Evolutionary conservation across 2,329 filamentous ascomycete genomes (phyloP).

Genomic region (Rutstroemia sp.): DNA sequence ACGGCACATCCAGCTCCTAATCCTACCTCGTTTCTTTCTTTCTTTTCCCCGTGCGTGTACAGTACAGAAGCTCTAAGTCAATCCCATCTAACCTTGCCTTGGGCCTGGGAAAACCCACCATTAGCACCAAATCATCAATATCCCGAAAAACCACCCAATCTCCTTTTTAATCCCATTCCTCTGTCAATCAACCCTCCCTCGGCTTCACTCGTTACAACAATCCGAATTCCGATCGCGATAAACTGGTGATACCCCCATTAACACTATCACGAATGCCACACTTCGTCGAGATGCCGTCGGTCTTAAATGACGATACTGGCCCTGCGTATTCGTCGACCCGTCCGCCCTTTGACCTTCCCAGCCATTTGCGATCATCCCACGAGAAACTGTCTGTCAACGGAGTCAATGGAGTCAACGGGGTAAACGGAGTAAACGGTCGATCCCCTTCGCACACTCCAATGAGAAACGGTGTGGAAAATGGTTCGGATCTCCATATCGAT

Average conservation of each 20-base stretch:
- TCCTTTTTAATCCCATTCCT: neutral
- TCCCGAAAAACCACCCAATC: neutral
- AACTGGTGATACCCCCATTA: conserved; percentile 19
- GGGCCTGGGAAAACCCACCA: neutral
- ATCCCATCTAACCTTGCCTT: neutral
- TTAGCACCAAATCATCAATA: neutral
- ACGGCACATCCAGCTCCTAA: too few species aligned
- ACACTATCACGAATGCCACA: conserved; percentile 32
- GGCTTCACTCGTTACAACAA: conserved; percentile 4
- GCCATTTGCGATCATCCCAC: conserved; percentile 29
- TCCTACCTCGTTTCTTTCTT: too few species aligned
- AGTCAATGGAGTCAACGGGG: conserved; percentile 16
- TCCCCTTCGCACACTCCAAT: conserved; percentile 23
- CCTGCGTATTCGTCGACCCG: conserved; percentile 24
- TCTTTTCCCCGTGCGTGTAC: too few species aligned
- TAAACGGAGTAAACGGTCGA: conserved; percentile 19
- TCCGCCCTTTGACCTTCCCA: conserved; percentile 30
- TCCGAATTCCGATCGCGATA: conserved; percentile 17
- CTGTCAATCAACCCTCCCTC: neutral
- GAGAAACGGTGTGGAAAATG: conserved; percentile 30
- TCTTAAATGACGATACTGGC: conserved; percentile 37
- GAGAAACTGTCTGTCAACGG: conserved; percentile 24
- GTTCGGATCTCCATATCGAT: conserved; percentile 27
- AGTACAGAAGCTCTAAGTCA: neutral
- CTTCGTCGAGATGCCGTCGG: conserved; percentile 43